Conservation (phyloP, 1,139 yeast species). For the Candida mesenterica region DNA sequence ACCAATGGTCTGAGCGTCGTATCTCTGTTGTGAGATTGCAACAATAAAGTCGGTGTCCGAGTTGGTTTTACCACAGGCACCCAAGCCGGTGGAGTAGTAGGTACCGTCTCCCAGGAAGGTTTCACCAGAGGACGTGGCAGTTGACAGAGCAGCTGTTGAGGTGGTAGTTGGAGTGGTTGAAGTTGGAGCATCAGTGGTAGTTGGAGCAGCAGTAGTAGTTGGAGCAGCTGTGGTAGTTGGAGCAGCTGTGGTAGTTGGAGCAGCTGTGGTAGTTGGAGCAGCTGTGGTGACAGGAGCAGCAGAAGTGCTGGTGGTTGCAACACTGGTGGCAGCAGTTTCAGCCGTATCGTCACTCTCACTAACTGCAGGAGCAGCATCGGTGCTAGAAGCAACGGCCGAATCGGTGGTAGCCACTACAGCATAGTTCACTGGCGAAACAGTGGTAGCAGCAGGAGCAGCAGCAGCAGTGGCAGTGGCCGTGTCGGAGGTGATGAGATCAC, state of each 20-base stretch:
- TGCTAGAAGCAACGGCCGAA: constrained; percentile 12
- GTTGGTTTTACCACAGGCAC: constrained; percentile 58
- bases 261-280: constrained; percentile 11
- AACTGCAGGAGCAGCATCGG: constrained; percentile 12
- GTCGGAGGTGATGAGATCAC: constrained; percentile 9
- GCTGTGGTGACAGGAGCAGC: constrained; percentile 3
- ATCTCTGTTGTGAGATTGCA: constrained; percentile 39
- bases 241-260: constrained; percentile 16
- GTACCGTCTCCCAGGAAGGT: constrained; percentile 55
- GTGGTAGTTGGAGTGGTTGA: constrained; percentile 19
- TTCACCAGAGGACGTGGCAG: constrained; percentile 18
- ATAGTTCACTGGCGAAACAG: constrained; percentile 10
- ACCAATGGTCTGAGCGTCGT: constrained; percentile 28
- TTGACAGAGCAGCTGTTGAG: constrained; percentile 17
- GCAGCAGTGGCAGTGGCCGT: constrained; percentile 3
- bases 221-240: constrained; percentile 13
- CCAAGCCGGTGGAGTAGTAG: constrained; percentile 55
- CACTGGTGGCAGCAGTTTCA: constrained; percentile 2
- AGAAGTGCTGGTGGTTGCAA: constrained; percentile 5
- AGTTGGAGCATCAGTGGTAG: constrained; percentile 17
- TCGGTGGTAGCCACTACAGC: constrained; percentile 13
- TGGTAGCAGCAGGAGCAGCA: constrained; percentile 1
- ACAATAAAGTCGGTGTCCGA: constrained; percentile 49
- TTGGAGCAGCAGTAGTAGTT: constrained; percentile 12
- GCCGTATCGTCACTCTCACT: constrained; percentile 5